Conservation (phyloP, 2,329 filamentous ascomycete species). For the Epichloe coenophiala region DNA sequence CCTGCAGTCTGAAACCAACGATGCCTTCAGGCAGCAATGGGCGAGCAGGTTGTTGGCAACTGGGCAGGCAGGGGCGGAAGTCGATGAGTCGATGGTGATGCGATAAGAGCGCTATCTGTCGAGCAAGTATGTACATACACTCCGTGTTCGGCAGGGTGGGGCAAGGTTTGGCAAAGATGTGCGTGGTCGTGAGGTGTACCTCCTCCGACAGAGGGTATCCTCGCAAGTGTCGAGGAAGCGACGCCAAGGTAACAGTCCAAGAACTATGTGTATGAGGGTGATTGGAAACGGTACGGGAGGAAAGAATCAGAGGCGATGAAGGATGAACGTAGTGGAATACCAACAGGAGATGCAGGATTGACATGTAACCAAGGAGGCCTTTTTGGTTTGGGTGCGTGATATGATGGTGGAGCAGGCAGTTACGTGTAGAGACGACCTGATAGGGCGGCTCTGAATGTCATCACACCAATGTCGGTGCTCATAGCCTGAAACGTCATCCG, state of each 20-base stretch:
- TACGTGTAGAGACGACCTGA: not conserved
- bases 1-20: not conserved
- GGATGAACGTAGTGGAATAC: not conserved
- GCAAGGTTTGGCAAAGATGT: not conserved
- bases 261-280: not conserved
- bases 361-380: not conserved
- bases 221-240: not conserved
- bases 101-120: conserved; percentile 3
- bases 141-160: not conserved
- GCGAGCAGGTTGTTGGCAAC: not conserved
- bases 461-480: no score
- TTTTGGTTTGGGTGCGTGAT: not conserved
- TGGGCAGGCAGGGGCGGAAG: not conserved
- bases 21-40: not conserved
- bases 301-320: not conserved
- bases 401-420: not conserved
- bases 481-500: not conserved
- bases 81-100: not conserved
- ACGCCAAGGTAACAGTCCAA: not conserved
- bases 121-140: not conserved
- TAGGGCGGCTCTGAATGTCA: not conserved
- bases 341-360: not conserved
- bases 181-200: not conserved
- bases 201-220: not conserved
- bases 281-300: not conserved